Conservation (phyloP, 78 protist genomes). For the Planoprotostelium fungivorum region DNA sequence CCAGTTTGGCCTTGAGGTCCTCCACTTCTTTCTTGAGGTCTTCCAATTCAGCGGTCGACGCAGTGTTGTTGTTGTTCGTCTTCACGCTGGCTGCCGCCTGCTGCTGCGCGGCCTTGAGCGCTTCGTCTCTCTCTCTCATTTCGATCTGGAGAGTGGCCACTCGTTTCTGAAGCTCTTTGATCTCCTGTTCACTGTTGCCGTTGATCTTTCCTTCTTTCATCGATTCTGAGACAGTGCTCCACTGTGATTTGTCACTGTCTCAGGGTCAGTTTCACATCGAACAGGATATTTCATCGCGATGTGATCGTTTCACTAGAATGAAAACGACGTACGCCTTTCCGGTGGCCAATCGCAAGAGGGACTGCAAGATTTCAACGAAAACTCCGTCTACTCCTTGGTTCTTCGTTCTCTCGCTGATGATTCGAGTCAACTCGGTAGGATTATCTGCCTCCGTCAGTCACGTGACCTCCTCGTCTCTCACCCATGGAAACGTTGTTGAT, state of each 20-base stretch:
- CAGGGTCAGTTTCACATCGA: not conserved
- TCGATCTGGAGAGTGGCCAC: not conserved
- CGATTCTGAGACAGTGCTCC: not conserved
- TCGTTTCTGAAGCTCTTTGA: not conserved
- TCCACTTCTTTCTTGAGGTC: too few relatives aligned
- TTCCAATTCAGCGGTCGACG: too few relatives aligned
- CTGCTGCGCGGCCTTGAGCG: too few relatives aligned
- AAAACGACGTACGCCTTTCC: not conserved
- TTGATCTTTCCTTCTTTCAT: not conserved
- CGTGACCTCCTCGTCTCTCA: not conserved
- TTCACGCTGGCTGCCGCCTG: too few relatives aligned
- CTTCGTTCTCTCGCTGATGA: not conserved
- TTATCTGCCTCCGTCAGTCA: not conserved
- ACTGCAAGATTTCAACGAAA: not conserved
- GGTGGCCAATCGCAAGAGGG: not conserved
- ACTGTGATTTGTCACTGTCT: not conserved
- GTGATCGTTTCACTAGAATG: too few relatives aligned
- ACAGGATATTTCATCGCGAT: too few relatives aligned
- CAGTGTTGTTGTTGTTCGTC: too few relatives aligned
- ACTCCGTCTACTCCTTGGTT: not conserved
- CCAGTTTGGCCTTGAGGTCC: too few relatives aligned
- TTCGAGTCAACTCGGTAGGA: not conserved
- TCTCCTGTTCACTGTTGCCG: not conserved
- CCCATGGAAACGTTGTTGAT: not conserved
- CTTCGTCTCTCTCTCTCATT: not conserved